Conservation (phyloP, 208 protist genomes). For the Acanthamoeba triangularis region DNA sequence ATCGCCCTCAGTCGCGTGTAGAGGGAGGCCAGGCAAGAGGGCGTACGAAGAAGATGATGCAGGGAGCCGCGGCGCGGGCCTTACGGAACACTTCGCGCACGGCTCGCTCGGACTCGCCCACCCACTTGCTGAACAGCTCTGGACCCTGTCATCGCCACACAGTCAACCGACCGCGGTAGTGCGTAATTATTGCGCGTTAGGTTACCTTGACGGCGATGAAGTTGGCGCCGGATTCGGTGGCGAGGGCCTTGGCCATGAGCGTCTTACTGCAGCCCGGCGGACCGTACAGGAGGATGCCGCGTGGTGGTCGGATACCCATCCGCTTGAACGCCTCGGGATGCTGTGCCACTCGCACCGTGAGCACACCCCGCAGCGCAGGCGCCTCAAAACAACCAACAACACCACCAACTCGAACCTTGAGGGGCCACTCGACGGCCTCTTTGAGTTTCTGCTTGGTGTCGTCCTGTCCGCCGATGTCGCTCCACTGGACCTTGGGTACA, state of each 20-base stretch:
- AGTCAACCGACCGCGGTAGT: too few relatives aligned
- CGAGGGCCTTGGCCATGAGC: constrained; percentile 95
- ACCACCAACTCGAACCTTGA: constrained; percentile 75
- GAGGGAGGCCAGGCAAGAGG: constrained; percentile 41
- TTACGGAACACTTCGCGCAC: constrained; percentile 95
- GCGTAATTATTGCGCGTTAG: constrained; percentile 73
- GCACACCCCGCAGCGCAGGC: constrained; percentile 86
- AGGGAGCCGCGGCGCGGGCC: constrained; percentile 94
- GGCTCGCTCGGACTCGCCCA: constrained; percentile 96
- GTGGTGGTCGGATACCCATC: constrained; percentile 95
- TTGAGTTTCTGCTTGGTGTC: constrained; percentile 94
- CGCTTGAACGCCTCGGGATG: constrained; percentile 94
- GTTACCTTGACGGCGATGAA: constrained; percentile 95
- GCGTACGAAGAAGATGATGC: constrained; percentile 96
- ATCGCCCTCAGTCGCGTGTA: constrained; percentile 85
- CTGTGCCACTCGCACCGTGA: constrained; percentile 82
- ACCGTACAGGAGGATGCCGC: constrained; percentile 96
- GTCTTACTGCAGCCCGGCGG: constrained; percentile 97
- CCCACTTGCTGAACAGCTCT: constrained; percentile 96
- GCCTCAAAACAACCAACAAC: not conserved
- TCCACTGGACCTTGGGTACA: constrained; percentile 95
- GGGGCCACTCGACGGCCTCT: constrained; percentile 94
- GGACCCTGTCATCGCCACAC: constrained; percentile 82
- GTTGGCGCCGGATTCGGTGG: constrained; percentile 92
- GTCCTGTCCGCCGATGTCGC: constrained; percentile 97